Evolutionary conservation across 495 filamentous ascomycete genomes (phyloP).

Genomic region (Margaritispora aquatica): DNA sequence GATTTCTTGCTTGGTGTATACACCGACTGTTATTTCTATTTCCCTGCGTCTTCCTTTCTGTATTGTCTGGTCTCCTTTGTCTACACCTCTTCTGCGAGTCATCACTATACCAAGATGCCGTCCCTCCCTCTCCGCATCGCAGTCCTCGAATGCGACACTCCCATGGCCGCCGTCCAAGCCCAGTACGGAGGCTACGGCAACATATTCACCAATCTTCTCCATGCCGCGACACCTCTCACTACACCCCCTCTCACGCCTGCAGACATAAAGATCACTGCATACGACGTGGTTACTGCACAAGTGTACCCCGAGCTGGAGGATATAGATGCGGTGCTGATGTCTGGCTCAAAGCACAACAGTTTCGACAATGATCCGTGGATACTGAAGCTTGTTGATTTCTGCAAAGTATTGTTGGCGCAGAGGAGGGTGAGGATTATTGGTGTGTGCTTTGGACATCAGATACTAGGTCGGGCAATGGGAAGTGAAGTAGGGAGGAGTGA

Average conservation of each 20-base stretch:
- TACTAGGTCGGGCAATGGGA: constrained; percentile 71
- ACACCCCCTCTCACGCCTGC: constrained; percentile 25
- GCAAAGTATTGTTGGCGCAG: constrained; percentile 45
- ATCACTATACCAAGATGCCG: constrained; percentile 20
- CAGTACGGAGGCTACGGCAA: constrained; percentile 69
- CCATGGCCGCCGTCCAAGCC: constrained; percentile 44
- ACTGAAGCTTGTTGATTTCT: constrained; percentile 63
- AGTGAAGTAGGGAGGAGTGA: constrained; percentile 58
- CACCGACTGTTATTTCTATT: background rate
- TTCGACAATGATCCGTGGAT: constrained; percentile 52
- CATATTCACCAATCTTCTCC: constrained; percentile 62
- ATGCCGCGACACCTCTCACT: constrained; percentile 34
- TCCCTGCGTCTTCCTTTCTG: background rate
- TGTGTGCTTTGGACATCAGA: constrained; percentile 90
- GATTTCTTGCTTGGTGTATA: background rate
- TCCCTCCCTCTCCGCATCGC: constrained; percentile 64
- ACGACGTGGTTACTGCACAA: constrained; percentile 57
- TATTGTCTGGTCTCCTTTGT: background rate
- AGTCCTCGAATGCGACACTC: constrained; percentile 77
- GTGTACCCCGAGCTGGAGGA: constrained; percentile 63
- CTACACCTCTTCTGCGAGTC: no score
- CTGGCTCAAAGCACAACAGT: constrained; percentile 48
- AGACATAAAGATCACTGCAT: constrained; percentile 53
- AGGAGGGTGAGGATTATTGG: constrained; percentile 60
- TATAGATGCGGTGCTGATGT: constrained; percentile 78